A percentile compares a stretch with the other conserved stretches of the same genome.
phyloP scores from a whole-genome alignment of 805 yeast species.

The Blastobotrys attinorum region DNA sequence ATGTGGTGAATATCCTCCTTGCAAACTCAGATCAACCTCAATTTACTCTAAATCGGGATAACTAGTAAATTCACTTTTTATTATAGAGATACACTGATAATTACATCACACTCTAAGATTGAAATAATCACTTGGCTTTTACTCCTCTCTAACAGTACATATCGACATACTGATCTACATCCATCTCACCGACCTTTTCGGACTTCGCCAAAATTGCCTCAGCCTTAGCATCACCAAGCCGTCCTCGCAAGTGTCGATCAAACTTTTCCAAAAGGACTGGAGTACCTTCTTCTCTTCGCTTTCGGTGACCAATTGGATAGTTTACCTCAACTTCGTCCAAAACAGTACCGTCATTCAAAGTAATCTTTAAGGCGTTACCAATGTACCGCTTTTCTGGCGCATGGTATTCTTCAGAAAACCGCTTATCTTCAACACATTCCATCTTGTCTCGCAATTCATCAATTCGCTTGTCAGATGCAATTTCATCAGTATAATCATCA shows the following conservation, averaged over 20 bases:
- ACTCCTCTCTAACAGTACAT: conserved; percentile 29
- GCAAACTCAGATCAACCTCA: too few relatives aligned
- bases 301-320: conserved; percentile 52
- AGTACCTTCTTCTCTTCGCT: conserved; percentile 52
- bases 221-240: conserved; percentile 35
- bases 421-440: conserved; percentile 43
- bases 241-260: conserved; percentile 42
- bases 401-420: conserved; percentile 45
- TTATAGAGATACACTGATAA: too few relatives aligned
- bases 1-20: too few relatives aligned
- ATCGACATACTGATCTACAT: conserved; percentile 43
- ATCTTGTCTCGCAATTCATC: conserved; percentile 47
- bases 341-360: conserved; percentile 45
- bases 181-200: conserved; percentile 33
- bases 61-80: too few relatives aligned
- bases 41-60: too few relatives aligned
- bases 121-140: too few relatives aligned
- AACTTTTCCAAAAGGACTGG: conserved; percentile 46
- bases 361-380: conserved; percentile 46
- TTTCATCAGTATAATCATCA: conserved; percentile 45
- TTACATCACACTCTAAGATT: too few relatives aligned
- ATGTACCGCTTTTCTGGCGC: conserved; percentile 51
- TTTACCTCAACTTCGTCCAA: conserved; percentile 47
- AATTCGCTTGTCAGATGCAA: conserved; percentile 45
- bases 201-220: conserved; percentile 32